Evolutionary conservation across 352 stramenopile species (phyloP), one percentile per base, ranked within the genome.

Genomic region (Thalassiosira exigua): DNA sequence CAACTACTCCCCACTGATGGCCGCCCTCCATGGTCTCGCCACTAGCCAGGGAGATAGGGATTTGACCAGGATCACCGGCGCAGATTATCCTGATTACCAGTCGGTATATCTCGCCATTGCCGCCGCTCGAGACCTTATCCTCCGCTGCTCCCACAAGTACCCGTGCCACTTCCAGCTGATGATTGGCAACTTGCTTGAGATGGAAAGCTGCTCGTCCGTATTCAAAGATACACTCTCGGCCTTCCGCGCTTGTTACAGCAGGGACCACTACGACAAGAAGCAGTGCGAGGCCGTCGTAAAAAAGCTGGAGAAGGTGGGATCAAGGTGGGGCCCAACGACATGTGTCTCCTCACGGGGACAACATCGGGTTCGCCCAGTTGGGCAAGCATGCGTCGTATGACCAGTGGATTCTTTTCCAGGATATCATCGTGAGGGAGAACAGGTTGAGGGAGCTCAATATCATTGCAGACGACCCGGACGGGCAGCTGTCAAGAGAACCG

Each of bases 161-260:
- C 69, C 58, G n/a, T 26, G 21, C 19, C 44, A 58, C 26, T 39
- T 67, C 29, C 69, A 78, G 30, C 21, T 69, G 9, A 77, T 69
- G 68, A n/a, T 77, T 29, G 21, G 30, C 14, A 24, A 77, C 9
- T 33, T 48, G 11, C 14, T 77, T 14, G 30, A 52, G 27, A 53
- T 33, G 12, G 44, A 69, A 33, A 51, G 21, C 1, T 1, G 26
- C 17, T 48, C 24, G 21, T 30, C 21, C 11, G 19, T 27, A 22
- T 69, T 61, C 53, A 14, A 9, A 9, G 53, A 75, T 46, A 12
- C 66, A 9, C n/a, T 19, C 17, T 70, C 46, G 33, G 56, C 56
- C 22, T 66, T 78, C 5, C 30, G 48, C 21, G 14, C 70, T 53
- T 7, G 4, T n/a, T 36, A 50, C 2, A 59, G 58, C 29, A 14